Base-by-base conservation (phyloP, 441 rosid species). In the Aleurites moluccanus region DNA sequence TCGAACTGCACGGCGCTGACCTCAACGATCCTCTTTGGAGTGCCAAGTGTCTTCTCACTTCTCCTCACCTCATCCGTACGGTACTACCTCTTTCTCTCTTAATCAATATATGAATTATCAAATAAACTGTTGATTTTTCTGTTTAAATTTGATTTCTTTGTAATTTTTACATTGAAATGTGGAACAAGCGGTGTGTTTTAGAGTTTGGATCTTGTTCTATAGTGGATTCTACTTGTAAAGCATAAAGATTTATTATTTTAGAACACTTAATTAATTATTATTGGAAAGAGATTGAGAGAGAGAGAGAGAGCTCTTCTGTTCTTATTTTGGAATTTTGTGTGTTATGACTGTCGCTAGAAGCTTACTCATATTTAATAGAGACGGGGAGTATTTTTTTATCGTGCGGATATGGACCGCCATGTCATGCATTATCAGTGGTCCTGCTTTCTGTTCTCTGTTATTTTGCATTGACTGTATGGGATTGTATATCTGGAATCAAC, bases 11-110 rank as follows among this genome's bases (percentile, higher is more conserved):
- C 71, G 96, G 93, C 20, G 98, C 98, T 42, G 93, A 90, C 86
- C 96, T 93, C 79, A 92, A 89, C 73, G 98, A 93, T 78, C 98
- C 97, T 25, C 93, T 93, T 64, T 92, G 97, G 97, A 92, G 98
- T 78, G 97, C 98, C 87, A 89, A 89, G 81, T 91, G 97, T 76
- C 97, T 93, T 47, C 82, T 92, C 80, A 86, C 87, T 13, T 90
- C 93, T 69, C 91, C 97, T 75, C 89, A 89, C 75, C 97, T 90
- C 83, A 78, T 93, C 75, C 92, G 87, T 81, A 42, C 78, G 83
- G 98, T 89, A 82, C 55, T 63, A 21, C 30, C 18, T 21, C 35
- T 52, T 21, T 28, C 21, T 20, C 66, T 73, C 49, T 50, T 49
- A 57, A 7, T 73, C 64, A 60, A 35, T 72, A 18, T 64, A 28